Conservation (phyloP, 106 monocot species). For the Narthecium ossifragum region DNA sequence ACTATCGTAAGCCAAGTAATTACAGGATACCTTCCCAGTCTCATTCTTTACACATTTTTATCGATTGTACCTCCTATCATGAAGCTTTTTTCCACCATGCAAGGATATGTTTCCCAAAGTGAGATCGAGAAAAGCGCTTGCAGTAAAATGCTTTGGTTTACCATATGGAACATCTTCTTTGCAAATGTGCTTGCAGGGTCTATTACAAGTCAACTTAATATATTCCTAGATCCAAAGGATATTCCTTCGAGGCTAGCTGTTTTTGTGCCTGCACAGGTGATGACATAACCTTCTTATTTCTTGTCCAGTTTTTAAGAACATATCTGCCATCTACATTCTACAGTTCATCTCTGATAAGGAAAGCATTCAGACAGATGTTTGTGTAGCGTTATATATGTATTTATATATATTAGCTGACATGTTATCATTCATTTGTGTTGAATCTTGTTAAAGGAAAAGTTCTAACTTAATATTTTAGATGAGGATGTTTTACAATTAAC, state of each 20-base stretch:
- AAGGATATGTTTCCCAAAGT: constrained; percentile 81
- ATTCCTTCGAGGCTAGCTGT: constrained; percentile 72
- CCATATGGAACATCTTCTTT: constrained; percentile 90
- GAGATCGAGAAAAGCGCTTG: constrained; percentile 93
- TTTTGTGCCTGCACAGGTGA: constrained; percentile 89
- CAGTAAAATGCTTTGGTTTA: constrained; percentile 87
- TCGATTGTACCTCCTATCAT: constrained; percentile 72
- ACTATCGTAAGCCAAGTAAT: constrained; percentile 79
- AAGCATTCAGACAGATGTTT: no score
- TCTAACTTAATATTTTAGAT: no score
- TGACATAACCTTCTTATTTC: not conserved
- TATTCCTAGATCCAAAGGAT: constrained; percentile 65
- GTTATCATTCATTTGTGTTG: no score
- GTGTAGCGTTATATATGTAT: no score
- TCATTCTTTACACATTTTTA: constrained; percentile 72
- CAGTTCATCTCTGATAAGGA: no score
- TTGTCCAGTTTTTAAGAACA: not conserved
- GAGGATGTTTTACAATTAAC: no score
- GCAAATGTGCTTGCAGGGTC: constrained; percentile 90
- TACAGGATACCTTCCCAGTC: constrained; percentile 97
- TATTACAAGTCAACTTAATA: constrained; percentile 46
- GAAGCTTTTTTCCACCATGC: constrained; percentile 90
- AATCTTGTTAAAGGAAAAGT: no score
- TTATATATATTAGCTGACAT: no score
- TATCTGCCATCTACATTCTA: no score